Base-by-base conservation (phyloP, 2,329 filamentous ascomycete genomes). In the Aspergillus floridensis region DNA sequence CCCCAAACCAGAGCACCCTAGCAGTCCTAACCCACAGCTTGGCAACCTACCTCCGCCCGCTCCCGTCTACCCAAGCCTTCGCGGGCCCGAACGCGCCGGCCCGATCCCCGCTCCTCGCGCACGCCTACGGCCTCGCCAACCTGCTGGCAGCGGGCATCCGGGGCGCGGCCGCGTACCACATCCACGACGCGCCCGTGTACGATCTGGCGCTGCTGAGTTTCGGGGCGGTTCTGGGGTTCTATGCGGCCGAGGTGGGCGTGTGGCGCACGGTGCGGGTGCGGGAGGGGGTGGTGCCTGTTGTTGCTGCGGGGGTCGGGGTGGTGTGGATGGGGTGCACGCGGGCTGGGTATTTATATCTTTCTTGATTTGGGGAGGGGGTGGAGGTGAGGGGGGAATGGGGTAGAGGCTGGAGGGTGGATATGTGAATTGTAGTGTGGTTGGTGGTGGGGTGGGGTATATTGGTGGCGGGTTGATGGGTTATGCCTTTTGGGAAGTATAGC, bases 51-150 rank as follows among this genome's bases (percentile, higher is more conserved):
- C 11, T 62, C 22, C 56, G 46, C 16, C 64, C 58, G 3, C 62
- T 70, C 2, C 48, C 57, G 7, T 38, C 70, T 2, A 57, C 72
- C 21, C 57, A 46, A 7, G 50, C 53, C n/a, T 75, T 76, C 64
- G 68, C 65, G 22, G 74, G 74, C 16, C 66, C 71, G 7, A 48
- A 57, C 5, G 65, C 67, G 3, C 71, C 72, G 22, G 63, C 65
- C 7, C 64, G 66, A 12, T 61, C 66, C 6, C 46, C 64, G 3
- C 65, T 76, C n/a, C 62, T 72, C 19, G 71, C 75, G 5, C 74
- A 69, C 56, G 61, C 72, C 4, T 77, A 77, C 60, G 74, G 69
- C 14, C 57, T 72, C 38, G 74, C 76, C 68, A 77, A 76, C 56
- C 41, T 74, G 47, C 76, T 76, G 63, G 72, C 73, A 7, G 69